Percentiles rank a stretch among this genome's conserved stretches.
Conservation (phyloP, 192 early-diverging fungal species). For the Coemansia sp. region DNA sequence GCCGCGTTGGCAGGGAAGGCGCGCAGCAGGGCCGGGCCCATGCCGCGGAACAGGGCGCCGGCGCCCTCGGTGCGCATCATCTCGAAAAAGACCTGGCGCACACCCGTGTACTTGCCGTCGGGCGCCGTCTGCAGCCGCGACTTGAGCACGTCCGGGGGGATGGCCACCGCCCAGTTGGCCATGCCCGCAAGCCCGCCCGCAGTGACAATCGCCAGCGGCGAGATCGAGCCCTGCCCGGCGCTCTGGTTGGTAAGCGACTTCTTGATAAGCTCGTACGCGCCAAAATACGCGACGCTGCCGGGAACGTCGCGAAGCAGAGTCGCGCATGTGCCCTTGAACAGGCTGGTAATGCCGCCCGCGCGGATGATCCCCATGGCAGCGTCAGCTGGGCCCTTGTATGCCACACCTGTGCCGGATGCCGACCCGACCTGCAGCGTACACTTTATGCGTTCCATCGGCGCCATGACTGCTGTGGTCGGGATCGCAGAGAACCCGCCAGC, state of each 20-base stretch:
- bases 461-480: slow-evolving; percentile 92
- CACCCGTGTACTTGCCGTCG: slow-evolving; percentile 52
- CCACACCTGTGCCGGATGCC: slow-evolving; percentile 35
- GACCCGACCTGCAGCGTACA: slow-evolving; percentile 80
- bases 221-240: slow-evolving; percentile 71
- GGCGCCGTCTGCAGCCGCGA: slow-evolving; percentile 70
- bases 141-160: slow-evolving; percentile 87
- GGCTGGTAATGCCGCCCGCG: slow-evolving; percentile 80
- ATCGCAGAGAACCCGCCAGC: slow-evolving; percentile 95
- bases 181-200: slow-evolving; percentile 98
- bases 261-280: slow-evolving; percentile 91
- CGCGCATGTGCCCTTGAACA: slow-evolving; percentile 94
- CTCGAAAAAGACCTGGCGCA: slow-evolving; percentile 53
- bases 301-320: slow-evolving; percentile 92
- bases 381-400: slow-evolving; percentile 90
- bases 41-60: slow-evolving; percentile 75
- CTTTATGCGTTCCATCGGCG: slow-evolving; percentile 96
- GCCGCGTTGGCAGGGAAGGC: slow-evolving; percentile 85
- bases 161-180: slow-evolving; percentile 84
- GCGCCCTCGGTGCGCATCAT: slow-evolving; percentile 59
- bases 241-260: slow-evolving; percentile 61
- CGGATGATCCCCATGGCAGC: slow-evolving; percentile 78
- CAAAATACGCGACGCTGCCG: slow-evolving; percentile 94
- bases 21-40: slow-evolving; percentile 78
- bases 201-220: slow-evolving; percentile 78